These are phyloP conservation scores for Moesziomyces parantarcticus DNA, from an alignment of 1,284 basidiomycete species.

Conservation along the genomic window DNA sequence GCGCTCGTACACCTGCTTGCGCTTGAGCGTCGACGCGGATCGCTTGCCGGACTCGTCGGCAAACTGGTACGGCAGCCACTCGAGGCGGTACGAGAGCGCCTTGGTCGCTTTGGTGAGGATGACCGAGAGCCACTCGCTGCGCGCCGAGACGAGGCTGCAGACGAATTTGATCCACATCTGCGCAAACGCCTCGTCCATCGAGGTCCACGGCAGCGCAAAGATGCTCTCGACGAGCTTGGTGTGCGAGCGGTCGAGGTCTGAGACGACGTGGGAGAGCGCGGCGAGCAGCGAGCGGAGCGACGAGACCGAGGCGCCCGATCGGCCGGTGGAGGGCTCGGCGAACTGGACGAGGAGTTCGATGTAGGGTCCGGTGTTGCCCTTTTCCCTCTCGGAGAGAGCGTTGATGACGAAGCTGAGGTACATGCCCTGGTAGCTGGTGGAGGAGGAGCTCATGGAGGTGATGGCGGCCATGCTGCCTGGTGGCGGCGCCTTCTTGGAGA, in stretches of 20 bases:
- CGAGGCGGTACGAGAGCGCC: conserved; percentile 73
- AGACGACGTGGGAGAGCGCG: conserved; percentile 72
- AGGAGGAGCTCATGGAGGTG: conserved; percentile 19
- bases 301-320: conserved; percentile 41
- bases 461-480: conserved; percentile 46
- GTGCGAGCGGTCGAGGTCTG: conserved; percentile 80
- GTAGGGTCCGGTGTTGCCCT: conserved; percentile 68
- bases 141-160: conserved; percentile 90
- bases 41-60: conserved; percentile 33
- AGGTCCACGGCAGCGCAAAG: conserved; percentile 88
- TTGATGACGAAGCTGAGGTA: conserved; percentile 85
- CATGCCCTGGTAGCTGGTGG: conserved; percentile 74
- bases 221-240: conserved; percentile 87
- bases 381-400: conserved; percentile 79
- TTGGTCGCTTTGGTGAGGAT: conserved; percentile 84
- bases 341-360: conserved; percentile 73
- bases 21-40: conserved; percentile 60
- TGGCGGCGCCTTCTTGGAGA: conserved; percentile 38
- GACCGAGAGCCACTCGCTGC: conserved; percentile 88
- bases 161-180: conserved; percentile 75
- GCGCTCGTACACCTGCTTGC: conserved; percentile 85
- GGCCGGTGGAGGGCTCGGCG: conserved; percentile 39
- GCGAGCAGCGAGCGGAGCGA: conserved; percentile 69
- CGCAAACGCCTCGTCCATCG: conserved; percentile 76
- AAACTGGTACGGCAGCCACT: conserved; percentile 47